Conservation (phyloP, 2,329 filamentous ascomycete genomes). For the Claviceps cyperi region DNA sequence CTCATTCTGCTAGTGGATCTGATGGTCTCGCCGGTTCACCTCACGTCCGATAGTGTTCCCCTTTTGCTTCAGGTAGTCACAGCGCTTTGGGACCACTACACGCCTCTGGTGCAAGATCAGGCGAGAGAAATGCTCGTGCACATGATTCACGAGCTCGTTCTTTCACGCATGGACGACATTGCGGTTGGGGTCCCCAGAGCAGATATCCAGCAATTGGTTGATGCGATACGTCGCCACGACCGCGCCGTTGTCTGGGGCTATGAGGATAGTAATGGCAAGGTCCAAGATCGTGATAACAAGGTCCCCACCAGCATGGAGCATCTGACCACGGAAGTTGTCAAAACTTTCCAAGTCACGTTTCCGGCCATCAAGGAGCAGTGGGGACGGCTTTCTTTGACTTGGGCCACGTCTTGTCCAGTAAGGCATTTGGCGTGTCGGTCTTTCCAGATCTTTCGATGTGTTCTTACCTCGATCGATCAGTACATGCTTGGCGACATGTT, state of each 20-base stretch:
- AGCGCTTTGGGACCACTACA: conserved; percentile 96
- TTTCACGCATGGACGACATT: conserved; percentile 59
- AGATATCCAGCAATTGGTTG: conserved; percentile 75
- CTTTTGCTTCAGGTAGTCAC: conserved; percentile 81
- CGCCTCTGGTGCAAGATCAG: conserved; percentile 85
- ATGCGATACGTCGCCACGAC: conserved; percentile 74
- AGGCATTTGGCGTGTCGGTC: conserved; percentile 90
- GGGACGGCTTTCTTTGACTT: conserved; percentile 78
- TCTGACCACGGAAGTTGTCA: conserved; percentile 67
- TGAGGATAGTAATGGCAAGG: conserved; percentile 76
- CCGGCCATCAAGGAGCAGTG: conserved; percentile 81
- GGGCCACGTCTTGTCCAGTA: conserved; percentile 95
- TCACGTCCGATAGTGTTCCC: conserved; percentile 66
- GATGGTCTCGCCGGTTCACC: conserved; percentile 80
- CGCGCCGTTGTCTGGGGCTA: conserved; percentile 82
- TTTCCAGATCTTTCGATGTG: conserved; percentile 93
- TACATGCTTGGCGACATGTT: conserved; percentile 96
- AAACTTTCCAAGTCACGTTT: conserved; percentile 72
- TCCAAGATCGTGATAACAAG: conserved; percentile 56
- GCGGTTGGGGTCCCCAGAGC: conserved; percentile 47
- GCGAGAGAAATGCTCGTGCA: conserved; percentile 96
- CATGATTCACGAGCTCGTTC: conserved; percentile 88
- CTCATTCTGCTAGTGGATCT: conserved; percentile 89
- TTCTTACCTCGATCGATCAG: conserved; percentile 79
- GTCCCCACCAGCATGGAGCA: conserved; percentile 81